These are phyloP conservation scores for Dryas drummondii DNA, from an alignment of 306 rosid species.

Conservation along the genomic window DNA sequence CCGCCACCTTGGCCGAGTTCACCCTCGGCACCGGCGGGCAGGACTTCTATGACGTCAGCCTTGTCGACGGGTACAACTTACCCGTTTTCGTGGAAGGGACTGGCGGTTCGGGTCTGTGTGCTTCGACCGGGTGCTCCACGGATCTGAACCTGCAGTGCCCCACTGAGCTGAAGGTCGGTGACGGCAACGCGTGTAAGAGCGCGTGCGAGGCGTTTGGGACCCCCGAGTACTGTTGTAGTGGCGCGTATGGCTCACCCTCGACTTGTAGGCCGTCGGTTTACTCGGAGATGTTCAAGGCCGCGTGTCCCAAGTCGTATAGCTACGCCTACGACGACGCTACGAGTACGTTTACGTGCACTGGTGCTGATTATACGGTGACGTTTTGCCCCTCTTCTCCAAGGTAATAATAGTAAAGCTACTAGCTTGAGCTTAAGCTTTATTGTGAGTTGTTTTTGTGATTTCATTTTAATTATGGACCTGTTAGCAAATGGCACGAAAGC, in stretches of 20 bases:
- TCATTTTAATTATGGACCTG: too few relatives aligned
- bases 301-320: conserved; percentile 61
- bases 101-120: conserved; percentile 79
- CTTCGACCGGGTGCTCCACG: conserved; percentile 73
- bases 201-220: conserved; percentile 95
- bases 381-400: conserved; percentile 65
- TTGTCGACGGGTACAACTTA: conserved; percentile 90
- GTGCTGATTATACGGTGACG: conserved; percentile 61
- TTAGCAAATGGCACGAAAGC: not conserved
- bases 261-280: conserved; percentile 57
- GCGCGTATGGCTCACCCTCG: conserved; percentile 50
- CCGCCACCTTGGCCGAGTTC: conserved; percentile 86
- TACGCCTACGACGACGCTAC: conserved; percentile 61
- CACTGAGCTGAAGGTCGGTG: conserved; percentile 57
- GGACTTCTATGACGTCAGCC: conserved; percentile 93
- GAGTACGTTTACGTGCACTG: conserved; percentile 57
- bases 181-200: conserved; percentile 88
- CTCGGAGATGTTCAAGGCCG: conserved; percentile 62
- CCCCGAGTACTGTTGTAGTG: conserved; percentile 79
- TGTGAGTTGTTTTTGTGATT: not conserved
- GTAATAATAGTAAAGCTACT: conserved; percentile 22
- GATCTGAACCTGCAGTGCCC: conserved; percentile 87
- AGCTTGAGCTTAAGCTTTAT: not conserved
- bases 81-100: conserved; percentile 78
- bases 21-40: conserved; percentile 84